Evolutionary conservation across 23 red algal genomes (phyloP).

Genomic region (Gracilaria domingensis): DNA sequence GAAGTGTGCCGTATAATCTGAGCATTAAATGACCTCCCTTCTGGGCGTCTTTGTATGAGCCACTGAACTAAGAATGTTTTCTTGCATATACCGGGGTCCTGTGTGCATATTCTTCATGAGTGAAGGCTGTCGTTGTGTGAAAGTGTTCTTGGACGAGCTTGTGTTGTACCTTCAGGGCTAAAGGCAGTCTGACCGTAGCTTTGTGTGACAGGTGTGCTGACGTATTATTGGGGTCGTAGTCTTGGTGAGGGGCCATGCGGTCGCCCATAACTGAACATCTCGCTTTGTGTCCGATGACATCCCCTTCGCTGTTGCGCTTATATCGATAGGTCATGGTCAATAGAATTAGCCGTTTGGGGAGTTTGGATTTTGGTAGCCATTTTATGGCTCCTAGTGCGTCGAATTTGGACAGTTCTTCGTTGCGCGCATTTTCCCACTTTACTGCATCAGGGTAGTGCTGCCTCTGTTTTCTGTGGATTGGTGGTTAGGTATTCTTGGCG

Average conservation of each 20-base stretch:
- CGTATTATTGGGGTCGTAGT: background rate
- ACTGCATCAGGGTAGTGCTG: background rate
- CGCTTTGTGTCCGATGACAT: slow-evolving; percentile 11
- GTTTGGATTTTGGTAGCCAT: background rate
- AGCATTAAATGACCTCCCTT: no score
- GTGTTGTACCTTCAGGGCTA: background rate
- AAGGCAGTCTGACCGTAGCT: background rate
- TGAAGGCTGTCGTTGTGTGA: slow-evolving; percentile 13
- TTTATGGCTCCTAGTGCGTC: background rate
- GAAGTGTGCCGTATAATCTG: no score
- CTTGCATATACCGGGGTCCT: no score
- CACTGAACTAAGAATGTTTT: no score
- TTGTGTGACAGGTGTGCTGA: slow-evolving; percentile 7
- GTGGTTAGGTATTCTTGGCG: background rate
- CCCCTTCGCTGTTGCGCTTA: background rate
- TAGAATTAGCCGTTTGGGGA: background rate
- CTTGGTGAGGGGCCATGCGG: background rate
- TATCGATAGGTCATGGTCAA: slow-evolving; percentile 29
- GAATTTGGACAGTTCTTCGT: background rate
- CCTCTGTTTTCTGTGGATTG: background rate
- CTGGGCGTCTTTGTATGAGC: no score
- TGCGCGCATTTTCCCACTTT: background rate
- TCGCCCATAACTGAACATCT: slow-evolving; percentile 18
- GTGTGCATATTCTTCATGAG: slow-evolving; percentile 25
- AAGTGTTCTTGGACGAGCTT: slow-evolving; percentile 1